These are phyloP conservation scores for Botrytis tulipae DNA, from an alignment of 2,329 filamentous ascomycete genomes.

Conservation along the genomic window DNA sequence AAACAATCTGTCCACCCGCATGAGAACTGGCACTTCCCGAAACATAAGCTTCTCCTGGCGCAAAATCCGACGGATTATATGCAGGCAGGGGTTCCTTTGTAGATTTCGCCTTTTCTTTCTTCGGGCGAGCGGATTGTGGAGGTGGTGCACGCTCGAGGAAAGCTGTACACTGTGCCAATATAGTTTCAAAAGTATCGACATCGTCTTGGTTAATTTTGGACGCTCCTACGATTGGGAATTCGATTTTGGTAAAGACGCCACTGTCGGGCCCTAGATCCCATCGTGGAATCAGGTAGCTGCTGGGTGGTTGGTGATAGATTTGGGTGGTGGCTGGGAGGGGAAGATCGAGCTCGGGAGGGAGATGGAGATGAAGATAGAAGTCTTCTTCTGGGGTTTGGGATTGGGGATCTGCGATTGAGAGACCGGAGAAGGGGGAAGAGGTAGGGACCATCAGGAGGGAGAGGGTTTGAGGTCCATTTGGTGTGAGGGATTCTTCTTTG, in stretches of 20 bases:
- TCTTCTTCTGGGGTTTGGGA: constrained; percentile 69
- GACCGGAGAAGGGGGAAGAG: constrained; percentile 62
- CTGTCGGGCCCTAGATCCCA: constrained; percentile 90
- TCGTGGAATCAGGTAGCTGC: constrained; percentile 88
- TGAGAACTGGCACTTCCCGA: constrained; percentile 57
- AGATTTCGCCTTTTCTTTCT: constrained; percentile 35
- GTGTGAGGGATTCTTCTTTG: constrained; percentile 77
- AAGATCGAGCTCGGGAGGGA: constrained; percentile 91
- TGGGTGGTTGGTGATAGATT: constrained; percentile 92
- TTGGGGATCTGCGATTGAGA: constrained; percentile 55
- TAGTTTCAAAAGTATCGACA: constrained; percentile 94
- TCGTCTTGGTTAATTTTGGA: constrained; percentile 82
- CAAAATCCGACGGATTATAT: constrained; percentile 82
- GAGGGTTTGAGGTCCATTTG: constrained; percentile 83
- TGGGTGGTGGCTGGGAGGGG: constrained; percentile 93
- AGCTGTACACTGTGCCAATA: constrained; percentile 94
- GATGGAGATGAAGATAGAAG: constrained; percentile 93
- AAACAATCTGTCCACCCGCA: constrained; percentile 76
- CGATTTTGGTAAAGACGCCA: constrained; percentile 88
- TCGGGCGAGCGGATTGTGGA: constrained; percentile 31
- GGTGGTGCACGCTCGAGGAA: constrained; percentile 83
- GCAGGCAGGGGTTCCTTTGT: constrained; percentile 42
- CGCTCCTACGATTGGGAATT: constrained; percentile 75
- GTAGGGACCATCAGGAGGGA: constrained; percentile 96
- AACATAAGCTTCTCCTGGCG: constrained; percentile 75